These are phyloP conservation scores for Globisporangium acanthophoron DNA, from an alignment of 352 stramenopile species.

Conservation along the genomic window DNA sequence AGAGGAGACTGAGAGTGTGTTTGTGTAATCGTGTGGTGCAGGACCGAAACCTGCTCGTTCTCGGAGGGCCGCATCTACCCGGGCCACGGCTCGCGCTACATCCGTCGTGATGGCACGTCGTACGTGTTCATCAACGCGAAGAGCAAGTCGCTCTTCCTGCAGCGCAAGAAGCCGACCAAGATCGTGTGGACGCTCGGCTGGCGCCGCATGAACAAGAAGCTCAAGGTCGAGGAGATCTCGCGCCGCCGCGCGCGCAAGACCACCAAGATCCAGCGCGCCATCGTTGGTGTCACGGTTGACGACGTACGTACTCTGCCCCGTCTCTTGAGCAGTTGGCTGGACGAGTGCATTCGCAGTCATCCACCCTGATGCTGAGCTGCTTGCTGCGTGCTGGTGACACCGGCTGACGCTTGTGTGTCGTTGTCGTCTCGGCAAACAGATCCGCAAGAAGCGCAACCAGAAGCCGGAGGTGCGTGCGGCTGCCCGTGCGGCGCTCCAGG, in stretches of 20 bases:
- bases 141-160: conserved; percentile 97
- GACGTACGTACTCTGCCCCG: conserved; percentile 54
- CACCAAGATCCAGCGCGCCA: conserved; percentile 96
- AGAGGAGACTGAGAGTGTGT: not conserved
- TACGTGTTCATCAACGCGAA: conserved; percentile 96
- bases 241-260: conserved; percentile 89
- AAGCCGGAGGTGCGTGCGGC: conserved; percentile 92
- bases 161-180: conserved; percentile 99
- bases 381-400: no score
- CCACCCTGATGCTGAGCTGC: not conserved
- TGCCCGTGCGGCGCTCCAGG: conserved; percentile 84
- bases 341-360: not conserved
- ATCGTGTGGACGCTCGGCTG: conserved; percentile 98
- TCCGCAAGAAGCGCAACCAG: conserved; percentile 97
- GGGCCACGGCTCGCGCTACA: conserved; percentile 98
- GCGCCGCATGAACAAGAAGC: conserved; percentile 99
- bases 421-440: conserved; percentile 27
- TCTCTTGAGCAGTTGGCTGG: not conserved
- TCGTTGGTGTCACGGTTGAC: conserved; percentile 95
- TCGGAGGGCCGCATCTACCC: conserved; percentile 95
- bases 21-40: conserved; percentile 13
- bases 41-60: conserved; percentile 89
- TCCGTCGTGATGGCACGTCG: conserved; percentile 95
- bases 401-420: conserved; percentile 3
- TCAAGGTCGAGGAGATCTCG: conserved; percentile 88